These are phyloP conservation scores for Geotrichum candidum DNA, from an alignment of 1,139 yeast genomes.

Conservation along the genomic window DNA sequence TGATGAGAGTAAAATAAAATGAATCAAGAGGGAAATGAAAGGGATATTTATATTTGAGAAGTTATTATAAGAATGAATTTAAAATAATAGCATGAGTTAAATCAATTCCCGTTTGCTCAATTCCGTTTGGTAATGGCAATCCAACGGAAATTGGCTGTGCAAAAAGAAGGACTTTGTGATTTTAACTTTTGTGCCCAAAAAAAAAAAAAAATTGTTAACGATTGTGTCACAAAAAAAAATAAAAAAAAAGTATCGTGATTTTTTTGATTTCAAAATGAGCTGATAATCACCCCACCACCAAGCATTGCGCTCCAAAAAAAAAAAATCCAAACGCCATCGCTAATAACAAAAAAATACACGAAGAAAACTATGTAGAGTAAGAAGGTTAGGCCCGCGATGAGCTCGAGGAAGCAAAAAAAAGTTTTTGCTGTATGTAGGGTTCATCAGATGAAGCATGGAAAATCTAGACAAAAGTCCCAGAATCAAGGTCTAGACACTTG, in stretches of 20 bases:
- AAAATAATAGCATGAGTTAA: no score
- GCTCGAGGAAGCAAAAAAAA: not conserved
- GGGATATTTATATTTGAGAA: not conserved
- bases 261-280: not conserved
- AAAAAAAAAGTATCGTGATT: no score
- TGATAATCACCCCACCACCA: not conserved
- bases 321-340: no score
- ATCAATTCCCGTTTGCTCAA: not conserved
- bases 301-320: not conserved
- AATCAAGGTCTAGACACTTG: not conserved
- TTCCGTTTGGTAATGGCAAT: not conserved
- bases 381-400: no score
- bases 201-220: no score
- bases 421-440: not conserved
- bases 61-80: no score
- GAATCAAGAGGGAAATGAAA: not conserved
- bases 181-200: not conserved
- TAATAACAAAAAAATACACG: no score
- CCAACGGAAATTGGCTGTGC: not conserved
- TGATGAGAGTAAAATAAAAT: not conserved
- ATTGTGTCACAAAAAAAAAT: no score
- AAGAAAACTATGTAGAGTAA: no score
- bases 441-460: not conserved
- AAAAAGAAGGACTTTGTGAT: not conserved
- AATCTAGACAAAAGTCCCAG: not conserved